These are phyloP conservation scores for Fusarium verticillioides DNA, from an alignment of 2,329 filamentous ascomycete genomes.

Conservation along the genomic window DNA sequence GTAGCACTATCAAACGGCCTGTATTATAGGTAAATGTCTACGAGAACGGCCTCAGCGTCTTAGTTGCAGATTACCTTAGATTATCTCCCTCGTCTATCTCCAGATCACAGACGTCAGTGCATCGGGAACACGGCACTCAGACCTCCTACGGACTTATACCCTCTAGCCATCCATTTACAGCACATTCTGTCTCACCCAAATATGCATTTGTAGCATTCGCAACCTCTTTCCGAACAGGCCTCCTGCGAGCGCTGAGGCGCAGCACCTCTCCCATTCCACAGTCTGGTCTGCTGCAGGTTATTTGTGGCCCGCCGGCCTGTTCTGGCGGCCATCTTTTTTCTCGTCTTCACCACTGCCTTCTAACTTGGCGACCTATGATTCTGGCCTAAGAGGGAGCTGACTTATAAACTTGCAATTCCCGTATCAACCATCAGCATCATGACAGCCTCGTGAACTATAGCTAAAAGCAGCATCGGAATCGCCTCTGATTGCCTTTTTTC, in stretches of 20 bases:
- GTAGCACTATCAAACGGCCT: background rate
- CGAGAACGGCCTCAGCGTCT: background rate
- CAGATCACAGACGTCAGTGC: conserved; percentile 7
- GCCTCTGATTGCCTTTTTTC: conserved; percentile 9
- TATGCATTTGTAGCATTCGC: conserved; percentile 1
- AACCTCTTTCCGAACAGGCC: conserved; percentile 21
- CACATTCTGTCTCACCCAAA: conserved; percentile 14
- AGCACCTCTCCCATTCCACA: conserved; percentile 26
- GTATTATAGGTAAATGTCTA: background rate
- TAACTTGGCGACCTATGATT: conserved; percentile 5
- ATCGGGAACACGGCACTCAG: conserved; percentile 10
- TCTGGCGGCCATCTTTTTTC: conserved; percentile 27
- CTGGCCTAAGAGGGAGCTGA: conserved; percentile 24
- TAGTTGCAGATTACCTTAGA: background rate
- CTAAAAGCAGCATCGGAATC: conserved; percentile 22
- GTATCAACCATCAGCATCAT: conserved; percentile 21
- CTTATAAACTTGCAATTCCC: conserved; percentile 34
- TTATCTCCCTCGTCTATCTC: background rate
- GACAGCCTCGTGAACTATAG: conserved; percentile 26
- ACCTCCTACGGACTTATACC: background rate
- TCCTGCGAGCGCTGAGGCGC: conserved; percentile 34
- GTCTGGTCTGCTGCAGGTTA: conserved; percentile 5
- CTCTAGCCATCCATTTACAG: conserved; percentile 25
- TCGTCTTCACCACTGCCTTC: conserved; percentile 28
- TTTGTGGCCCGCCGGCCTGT: conserved; percentile 17